Base-by-base conservation (phyloP, 352 stramenopile species). In the Aphanomyces cochlioides region DNA sequence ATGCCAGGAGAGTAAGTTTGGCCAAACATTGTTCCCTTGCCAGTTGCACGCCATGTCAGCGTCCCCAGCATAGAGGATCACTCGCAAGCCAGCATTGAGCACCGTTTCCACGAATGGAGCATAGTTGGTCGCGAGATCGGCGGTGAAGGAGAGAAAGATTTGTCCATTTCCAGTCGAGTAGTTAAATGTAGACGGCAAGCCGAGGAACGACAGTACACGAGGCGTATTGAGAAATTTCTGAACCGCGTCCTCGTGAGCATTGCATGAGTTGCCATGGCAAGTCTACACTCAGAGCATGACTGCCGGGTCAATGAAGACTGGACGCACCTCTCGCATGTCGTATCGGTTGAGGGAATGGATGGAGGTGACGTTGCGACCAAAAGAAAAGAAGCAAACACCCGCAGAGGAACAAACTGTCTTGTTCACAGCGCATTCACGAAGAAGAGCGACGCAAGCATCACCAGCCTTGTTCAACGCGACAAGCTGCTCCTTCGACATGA, bases 401-500 rank as follows among this genome's bases (percentile, higher is more conserved):
- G 43, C 43, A 12, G 43, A 12, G 10, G 43, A n/a, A n/a, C 43
- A 50, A 12, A 50, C 17, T 12, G 43, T n/a, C 43, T 12, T n/a
- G 17, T 50, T 50, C 43, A n/a, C 10, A 12, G 43, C 43, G 43
- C 43, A 50, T 12, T 12, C 43, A 50, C 17, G 10, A n/a, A 50
- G 43, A n/a, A 50, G 43, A 50, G 10, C 10, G 17, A 50, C 43
- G 10, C 10, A 12, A n/a, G 10, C 43, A n/a, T 50, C 17, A 2
- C 43, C 43, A n/a, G 43, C 1, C 17, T 50, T 72, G 66, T 92
- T 85, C 80, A 93, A 90, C n/a, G 74, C 76, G 47, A 80, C 5
- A 63, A 90, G 91, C 56, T 86, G 75, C 0, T 77, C 63, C 53
- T 88, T 79, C n/a, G 80, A 79, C 36, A 90, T 67, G 10, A 79